A percentile compares a stretch with the other conserved stretches of the same genome.
phyloP scores from a whole-genome alignment of 495 filamentous ascomycete species.

The Saxispiralis lemnorum region DNA sequence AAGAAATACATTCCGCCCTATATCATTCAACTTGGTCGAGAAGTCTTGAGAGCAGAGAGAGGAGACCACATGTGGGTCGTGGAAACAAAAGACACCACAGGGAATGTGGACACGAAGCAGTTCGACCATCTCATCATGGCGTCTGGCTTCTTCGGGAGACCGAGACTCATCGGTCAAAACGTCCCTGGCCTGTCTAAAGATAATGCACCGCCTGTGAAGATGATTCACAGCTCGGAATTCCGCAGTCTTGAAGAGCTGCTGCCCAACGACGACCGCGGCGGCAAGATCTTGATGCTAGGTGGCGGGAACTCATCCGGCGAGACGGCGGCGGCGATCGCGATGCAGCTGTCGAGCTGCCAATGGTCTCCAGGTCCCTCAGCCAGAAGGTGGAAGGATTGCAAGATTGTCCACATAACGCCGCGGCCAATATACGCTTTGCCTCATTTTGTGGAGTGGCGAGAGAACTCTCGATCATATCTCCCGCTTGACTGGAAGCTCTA shows the following conservation, averaged over 20 bases:
- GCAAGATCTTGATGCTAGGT: slow-evolving; percentile 62
- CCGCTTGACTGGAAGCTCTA: slow-evolving; percentile 64
- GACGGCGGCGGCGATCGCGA: slow-evolving; percentile 52
- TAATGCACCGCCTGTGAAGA: not conserved
- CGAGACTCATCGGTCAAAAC: slow-evolving; percentile 36
- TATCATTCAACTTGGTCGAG: slow-evolving; percentile 33
- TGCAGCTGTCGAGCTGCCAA: slow-evolving; percentile 42
- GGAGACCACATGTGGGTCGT: slow-evolving; percentile 13
- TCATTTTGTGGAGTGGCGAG: slow-evolving; percentile 31
- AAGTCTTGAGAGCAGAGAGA: slow-evolving; percentile 33
- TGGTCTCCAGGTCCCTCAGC: slow-evolving; percentile 26
- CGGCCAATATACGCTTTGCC: slow-evolving; percentile 60
- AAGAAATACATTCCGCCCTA: slow-evolving; percentile 35
- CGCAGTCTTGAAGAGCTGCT: slow-evolving; percentile 19
- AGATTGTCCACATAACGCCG: slow-evolving; percentile 50
- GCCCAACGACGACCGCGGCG: slow-evolving; percentile 13
- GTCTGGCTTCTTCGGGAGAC: slow-evolving; percentile 57
- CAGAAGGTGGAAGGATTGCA: slow-evolving; percentile 21
- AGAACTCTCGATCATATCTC: slow-evolving; percentile 37
- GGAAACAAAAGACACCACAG: not conserved
- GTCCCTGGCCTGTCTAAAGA: slow-evolving; percentile 17
- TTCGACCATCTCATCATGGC: slow-evolving; percentile 64
- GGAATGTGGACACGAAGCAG: slow-evolving; percentile 10
- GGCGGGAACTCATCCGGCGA: slow-evolving; percentile 74
- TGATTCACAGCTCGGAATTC: slow-evolving; percentile 42